Base-by-base conservation (phyloP, 768 basidiomycete genomes). In the Tephrocybe sp. region DNA sequence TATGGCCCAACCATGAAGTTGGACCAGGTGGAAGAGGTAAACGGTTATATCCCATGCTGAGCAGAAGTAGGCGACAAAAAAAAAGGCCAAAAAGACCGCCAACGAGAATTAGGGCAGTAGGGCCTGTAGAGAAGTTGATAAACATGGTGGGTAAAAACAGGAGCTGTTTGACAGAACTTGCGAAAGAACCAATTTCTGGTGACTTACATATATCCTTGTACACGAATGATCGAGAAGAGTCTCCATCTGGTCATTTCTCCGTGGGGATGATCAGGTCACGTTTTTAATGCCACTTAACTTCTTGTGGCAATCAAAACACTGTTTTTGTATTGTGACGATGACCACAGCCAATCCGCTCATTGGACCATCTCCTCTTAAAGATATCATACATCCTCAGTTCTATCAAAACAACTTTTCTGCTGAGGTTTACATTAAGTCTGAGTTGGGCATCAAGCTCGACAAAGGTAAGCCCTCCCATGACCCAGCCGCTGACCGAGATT, bases 321-420 rank as follows among this genome's bases (percentile, higher is more conserved):
- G 30, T 33, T 42, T 57, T 51, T 37, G 42, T n/a, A 53, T 42
- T 54, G 28, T 11, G 20, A 23, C 51, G 38, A 77, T 73, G 70
- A 61, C 70, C 42, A 64, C 73, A 51, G 64, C 74, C 36, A 77
- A 73, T 64, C 78, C 80, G 32, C 73, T 85, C 48, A 74, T 74
- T 40, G 82, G 77, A 7, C 82, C 83, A 15, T 85, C 83, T 38
- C 56, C 73, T 15, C 74, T 86, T 52, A 76, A 73, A 61, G 90
- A 92, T 68, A 73, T 92, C 54, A 77, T 98, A 42, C 71, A 85
- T 57, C 94, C 94, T 1, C 93, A 96, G 63, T 95, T 97, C 65
- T 93, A 97, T 68, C 95, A 98, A 68, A 90, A 93, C 56, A 90
- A 90, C 67, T 86, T 97, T 51, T 74, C 82, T 37, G 85, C 88